phyloP scores from a whole-genome alignment of 345 rosid species.

The Triadica sebifera region DNA sequence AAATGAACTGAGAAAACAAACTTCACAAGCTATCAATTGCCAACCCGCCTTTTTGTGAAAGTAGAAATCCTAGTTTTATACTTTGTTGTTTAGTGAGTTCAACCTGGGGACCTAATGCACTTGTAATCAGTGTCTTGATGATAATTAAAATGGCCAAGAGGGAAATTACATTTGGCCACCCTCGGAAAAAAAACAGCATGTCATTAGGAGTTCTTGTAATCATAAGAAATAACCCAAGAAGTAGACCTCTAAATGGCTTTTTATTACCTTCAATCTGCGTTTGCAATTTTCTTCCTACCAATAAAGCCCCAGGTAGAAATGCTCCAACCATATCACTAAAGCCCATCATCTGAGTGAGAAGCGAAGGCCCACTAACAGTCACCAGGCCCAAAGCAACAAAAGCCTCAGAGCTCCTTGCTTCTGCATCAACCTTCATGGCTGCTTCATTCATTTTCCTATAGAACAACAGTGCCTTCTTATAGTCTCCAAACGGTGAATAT shows the following conservation, averaged over 20 bases:
- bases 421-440: constrained; percentile 98
- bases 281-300: constrained; percentile 91
- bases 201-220: constrained; percentile 94
- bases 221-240: constrained; percentile 91
- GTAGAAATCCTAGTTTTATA: constrained; percentile 80
- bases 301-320: constrained; percentile 87
- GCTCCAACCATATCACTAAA: constrained; percentile 99
- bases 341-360: constrained; percentile 82
- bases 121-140: constrained; percentile 86
- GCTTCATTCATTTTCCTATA: too few species aligned
- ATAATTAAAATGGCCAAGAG: constrained; percentile 83
- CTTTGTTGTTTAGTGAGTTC: constrained; percentile 90
- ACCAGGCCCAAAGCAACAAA: constrained; percentile 93
- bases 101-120: constrained; percentile 89
- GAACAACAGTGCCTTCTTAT: too few species aligned
- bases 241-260: constrained; percentile 93
- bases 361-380: constrained; percentile 93
- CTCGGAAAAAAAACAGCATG: constrained; percentile 79
- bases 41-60: constrained; percentile 97
- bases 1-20: constrained; percentile 95
- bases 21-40: too few species aligned
- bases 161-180: constrained; percentile 91
- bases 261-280: constrained; percentile 98
- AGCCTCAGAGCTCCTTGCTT: constrained; percentile 93
- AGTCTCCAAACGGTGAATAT: too few species aligned